Conservation (phyloP, 352 stramenopile genomes). For the Phytopythium delawarense region DNA sequence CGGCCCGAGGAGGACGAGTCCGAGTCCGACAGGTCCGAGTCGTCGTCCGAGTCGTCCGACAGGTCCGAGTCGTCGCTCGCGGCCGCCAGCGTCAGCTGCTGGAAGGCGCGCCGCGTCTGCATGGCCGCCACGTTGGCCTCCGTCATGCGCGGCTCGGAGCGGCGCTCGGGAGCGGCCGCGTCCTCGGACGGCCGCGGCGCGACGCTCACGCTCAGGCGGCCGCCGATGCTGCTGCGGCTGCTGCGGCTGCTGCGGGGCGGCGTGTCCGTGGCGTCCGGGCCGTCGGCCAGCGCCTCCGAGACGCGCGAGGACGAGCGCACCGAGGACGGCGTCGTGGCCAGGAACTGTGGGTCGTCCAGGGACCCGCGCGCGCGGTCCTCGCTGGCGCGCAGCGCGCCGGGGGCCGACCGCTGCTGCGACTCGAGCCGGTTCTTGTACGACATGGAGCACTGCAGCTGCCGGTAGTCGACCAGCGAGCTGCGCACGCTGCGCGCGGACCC, state of each 20-base stretch:
- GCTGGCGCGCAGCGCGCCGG: conserved; percentile 22
- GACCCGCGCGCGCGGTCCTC: conserved; percentile 4
- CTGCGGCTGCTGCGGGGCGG: no score
- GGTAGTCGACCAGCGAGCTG: conserved; percentile 65
- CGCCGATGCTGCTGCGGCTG: no score
- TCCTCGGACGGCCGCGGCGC: conserved; percentile 5
- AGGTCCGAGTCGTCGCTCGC: conserved; percentile 27
- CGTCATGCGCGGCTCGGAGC: conserved; percentile 35
- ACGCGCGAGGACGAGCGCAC: background rate
- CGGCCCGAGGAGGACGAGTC: conserved; percentile 8
- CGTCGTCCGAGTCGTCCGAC: conserved; percentile 25
- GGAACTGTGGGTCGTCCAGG: background rate
- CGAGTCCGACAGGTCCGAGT: conserved; percentile 13
- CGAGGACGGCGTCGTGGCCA: conserved; percentile 5
- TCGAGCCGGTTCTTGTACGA: conserved; percentile 79
- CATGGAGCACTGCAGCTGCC: conserved; percentile 81
- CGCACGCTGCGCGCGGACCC: conserved; percentile 11
- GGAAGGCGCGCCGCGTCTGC: conserved; percentile 75
- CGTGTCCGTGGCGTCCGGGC: background rate
- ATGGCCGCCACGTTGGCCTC: conserved; percentile 63
- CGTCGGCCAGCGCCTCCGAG: background rate
- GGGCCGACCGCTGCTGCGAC: conserved; percentile 15
- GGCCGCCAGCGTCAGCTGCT: conserved; percentile 76
- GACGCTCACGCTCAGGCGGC: no score
- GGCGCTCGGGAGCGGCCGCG: conserved; percentile 4